Evolutionary conservation across 2,329 filamentous ascomycete genomes (phyloP), one percentile per base, ranked within the genome.

Genomic region (Sphaerostilbella broomeana): DNA sequence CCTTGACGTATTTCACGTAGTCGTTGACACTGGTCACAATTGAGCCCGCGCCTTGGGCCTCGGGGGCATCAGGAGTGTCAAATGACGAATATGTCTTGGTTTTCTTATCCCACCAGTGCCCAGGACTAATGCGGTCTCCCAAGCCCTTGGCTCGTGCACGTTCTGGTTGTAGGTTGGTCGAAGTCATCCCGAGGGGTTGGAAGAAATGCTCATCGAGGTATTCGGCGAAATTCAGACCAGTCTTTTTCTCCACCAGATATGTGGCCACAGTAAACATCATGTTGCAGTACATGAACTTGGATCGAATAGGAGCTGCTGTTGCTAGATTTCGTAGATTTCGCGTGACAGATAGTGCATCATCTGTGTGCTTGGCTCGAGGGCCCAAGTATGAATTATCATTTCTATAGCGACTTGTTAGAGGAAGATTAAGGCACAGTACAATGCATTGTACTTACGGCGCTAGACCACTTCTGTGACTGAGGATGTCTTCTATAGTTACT

Each of bases 11-110:
- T 35, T 51, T 57, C 40, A 56, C 40, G 30, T 53, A 54, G 34
- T 60, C 57, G 15, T 50, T 51, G 6, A 45, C 53, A 5, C 49
- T 58, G 1, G 56, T 47, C 8, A 58, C 36, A 5, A 60, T 41
- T 1, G 51, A 57, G 3, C 57, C 55, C 0, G 57, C 57, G 0
- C 57, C 57, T 31, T 60, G 51, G 1, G 45, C 52, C 35, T 60
- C 57, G 0, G 50, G 51, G 4, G 43, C 45, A 16, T 54, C 38
- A 2, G 19, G 34, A 12, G 31, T 33, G 16, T 38, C n/a, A 19
- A 47, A 29, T 4, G 16, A 21, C 10, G 25, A 10, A 28, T 46
- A 48, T 9, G 39, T n/a, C 2, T 31, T 13, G 3, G 18, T n/a
- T 11, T 33, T 27, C 6, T 42, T 35, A 9, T 48, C 43, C 50